Evolutionary conservation across 768 basidiomycete species (phyloP), one percentile per base, ranked within the genome.

Genomic region (Kwoniella sp.): DNA sequence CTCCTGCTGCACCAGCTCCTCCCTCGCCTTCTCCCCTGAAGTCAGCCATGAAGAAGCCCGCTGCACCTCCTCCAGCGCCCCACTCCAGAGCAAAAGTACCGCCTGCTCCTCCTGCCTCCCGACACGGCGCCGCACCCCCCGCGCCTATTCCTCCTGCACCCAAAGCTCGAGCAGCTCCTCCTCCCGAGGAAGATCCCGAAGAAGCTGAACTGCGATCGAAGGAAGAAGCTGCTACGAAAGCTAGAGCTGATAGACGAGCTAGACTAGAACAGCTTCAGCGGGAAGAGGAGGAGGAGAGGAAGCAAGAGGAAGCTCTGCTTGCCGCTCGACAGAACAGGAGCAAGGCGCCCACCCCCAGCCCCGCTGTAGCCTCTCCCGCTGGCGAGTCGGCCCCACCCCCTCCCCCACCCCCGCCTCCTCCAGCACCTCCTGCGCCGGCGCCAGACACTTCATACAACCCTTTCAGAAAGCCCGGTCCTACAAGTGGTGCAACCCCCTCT

Each of bases 151-250:
- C 82, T 21, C 81, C 76, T 27, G 68, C 77, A 70, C 60, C 68
- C 27, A 53, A 68, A 17, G 61, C 77, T 21, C 74, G 79, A 0
- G 60, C 81, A 15, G 82, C 83, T 9, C 72, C 81, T 15, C 82
- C 46, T 73, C 71, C 22, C 57, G 71, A 84, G 61, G 83, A 88
- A 48, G 92, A 95, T 68, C 86, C 86, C 0, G 91, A 92, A 76
- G 94, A 96, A 65, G 86, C 84, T 48, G 83, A 81, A 17, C 76
- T 96, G 10, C 84, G 84, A 58, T 85, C 83, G 13, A 85, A 88
- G 13, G 89, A 92, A 76, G 89, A 85, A 63, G 85, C 84, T 2
- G 72, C 92, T n/a, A 83, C 83, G 54, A 89, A 88, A 77, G 87
- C 87, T 65, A 73, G 88, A 69, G 91, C 85, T n/a, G 81, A 81